Base-by-base conservation (phyloP, 371 early-diverging fungal genomes). In the Actinomortierella wolfii region DNA sequence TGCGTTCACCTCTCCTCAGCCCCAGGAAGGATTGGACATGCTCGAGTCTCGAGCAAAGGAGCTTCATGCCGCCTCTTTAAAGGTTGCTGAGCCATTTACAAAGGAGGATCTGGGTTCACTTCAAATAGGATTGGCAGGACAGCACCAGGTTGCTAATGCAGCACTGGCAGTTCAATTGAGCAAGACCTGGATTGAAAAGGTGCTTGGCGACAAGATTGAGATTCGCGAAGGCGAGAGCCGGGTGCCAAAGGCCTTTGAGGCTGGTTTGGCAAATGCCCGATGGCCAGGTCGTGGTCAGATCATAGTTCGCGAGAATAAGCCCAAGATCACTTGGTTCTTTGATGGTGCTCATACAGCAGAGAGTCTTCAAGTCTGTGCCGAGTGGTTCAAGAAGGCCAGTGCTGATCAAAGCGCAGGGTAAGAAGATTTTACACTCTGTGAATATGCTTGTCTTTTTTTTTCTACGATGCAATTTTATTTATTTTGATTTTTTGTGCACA, bases 331-430 rank as follows among this genome's bases (percentile, higher is more conserved):
- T 2, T 96, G 91, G 89, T 91, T 82, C 70, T 76, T 95, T 44
- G 98, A 98, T 75, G 98, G 98, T 20, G 98, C 98, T 0, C 98
- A 98, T 67, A 98, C 98, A 0, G 73, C 79, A 8, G 97, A 97
- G 70, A 93, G 94, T 68, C 81, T 95, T 26, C 56, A 65, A 21
- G 76, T 88, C 0, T 94, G 94, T 61, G 86, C 83, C 1, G 79
- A 81, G 15, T 95, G 94, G 95, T 94, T 91, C 68, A 57, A 76
- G 47, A 76, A 73, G 1, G 77, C 59, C 41, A 66, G 75, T 11
- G 65, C 21, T 3, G 21, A 60, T 17, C 28, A 57, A 17, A 29
- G 66, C 6, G 51, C 64, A 11, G 61, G 67, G 55, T 59, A 59
- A 20, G 62, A 65, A 2, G 48, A n/a, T 13, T 11, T 49, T 21